Evolutionary conservation across 495 filamentous ascomycete species (phyloP), one percentile per base, ranked within the genome.

Genomic region (Aspergillus bridgeri): DNA sequence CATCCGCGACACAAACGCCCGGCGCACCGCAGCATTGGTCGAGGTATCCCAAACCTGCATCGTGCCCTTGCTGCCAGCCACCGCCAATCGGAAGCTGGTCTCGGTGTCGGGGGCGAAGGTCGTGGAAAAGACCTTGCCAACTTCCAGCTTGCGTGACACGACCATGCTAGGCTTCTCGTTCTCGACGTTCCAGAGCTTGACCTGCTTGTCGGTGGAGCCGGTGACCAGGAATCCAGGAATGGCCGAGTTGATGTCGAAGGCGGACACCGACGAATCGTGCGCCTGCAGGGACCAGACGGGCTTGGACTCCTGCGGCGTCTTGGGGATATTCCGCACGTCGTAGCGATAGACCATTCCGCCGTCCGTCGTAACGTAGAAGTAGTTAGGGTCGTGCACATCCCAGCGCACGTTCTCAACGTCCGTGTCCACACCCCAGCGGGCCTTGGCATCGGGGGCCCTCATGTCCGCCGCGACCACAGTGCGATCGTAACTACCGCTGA

Each of bases 21-120:
- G 81, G 56, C 94, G 83, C n/a, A 99, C 92, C 17, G 90, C 89
- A 3, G 79, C 82, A 73, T 98, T 98, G 9, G 95, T 98, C 61
- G 88, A 92, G 3, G 94, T 96, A 71, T 99, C 94, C 94, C 94
- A 99, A 25, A 99, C 81, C 63, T 93, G 89, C 59, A 96, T 84
- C n/a, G 79, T 78, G 3, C 95, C 94, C 77, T 96, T 96, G 80
- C 91, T 96, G 43, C 94, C 94, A 9, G 92, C 92, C 29, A 99
- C 91, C 5, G 92, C 89, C 29, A 99, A 77, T 48, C 94, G 81
- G 75, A 97, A 98, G 33, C 89, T 88, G 9, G 97, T 91, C 72
- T 91, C 90, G 29, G 83, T 61, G 68, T 99, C 95, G 0, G 94
- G 92, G 8, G 88, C 95, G 65, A 97, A 99, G 38, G 76, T 77